Evolutionary conservation across 768 basidiomycete species (phyloP).

Genomic region (Pisolithus marmoratus): DNA sequence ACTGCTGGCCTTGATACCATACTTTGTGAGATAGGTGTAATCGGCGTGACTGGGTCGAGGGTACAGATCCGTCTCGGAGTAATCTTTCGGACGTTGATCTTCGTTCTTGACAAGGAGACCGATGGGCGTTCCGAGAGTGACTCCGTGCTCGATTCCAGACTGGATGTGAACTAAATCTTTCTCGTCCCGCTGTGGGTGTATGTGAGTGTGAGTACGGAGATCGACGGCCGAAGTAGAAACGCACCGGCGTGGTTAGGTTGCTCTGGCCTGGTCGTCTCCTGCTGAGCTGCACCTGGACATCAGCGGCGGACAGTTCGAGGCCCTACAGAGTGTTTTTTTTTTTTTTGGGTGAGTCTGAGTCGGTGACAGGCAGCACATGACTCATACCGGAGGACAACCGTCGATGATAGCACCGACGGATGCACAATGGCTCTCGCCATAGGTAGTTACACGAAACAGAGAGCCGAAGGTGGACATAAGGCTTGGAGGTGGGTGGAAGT

Average conservation of each 20-base stretch:
- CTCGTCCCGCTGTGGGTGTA: conserved; percentile 69
- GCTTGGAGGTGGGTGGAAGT: conserved; percentile 1
- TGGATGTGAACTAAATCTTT: conserved; percentile 92
- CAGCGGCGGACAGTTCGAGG: conserved; percentile 66
- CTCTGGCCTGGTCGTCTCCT: conserved; percentile 93
- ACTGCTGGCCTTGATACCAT: conserved; percentile 94
- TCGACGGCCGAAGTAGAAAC: conserved; percentile 23
- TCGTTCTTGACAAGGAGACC: conserved; percentile 96
- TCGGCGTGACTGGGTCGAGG: conserved; percentile 97
- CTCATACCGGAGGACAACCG: conserved; percentile 87
- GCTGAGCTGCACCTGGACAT: conserved; percentile 89
- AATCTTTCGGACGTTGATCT: conserved; percentile 97
- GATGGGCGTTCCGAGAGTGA: conserved; percentile 96
- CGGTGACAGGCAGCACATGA: conserved; percentile 5
- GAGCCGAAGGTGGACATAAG: conserved; percentile 91
- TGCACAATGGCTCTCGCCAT: conserved; percentile 95
- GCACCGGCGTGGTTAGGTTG: conserved; percentile 89
- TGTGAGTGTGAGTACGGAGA: conserved; percentile 1
- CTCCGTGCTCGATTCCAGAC: conserved; percentile 88
- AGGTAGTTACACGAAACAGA: conserved; percentile 92
- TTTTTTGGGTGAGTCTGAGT: conserved; percentile 7
- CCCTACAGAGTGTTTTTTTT: conserved; percentile 56
- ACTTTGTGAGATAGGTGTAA: conserved; percentile 96
- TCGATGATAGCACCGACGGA: conserved; percentile 98
- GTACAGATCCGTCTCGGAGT: conserved; percentile 96